A percentile compares a stretch with the other conserved stretches of the same genome.
These are phyloP conservation scores for Actinomortierella ambigua DNA, from an alignment of 371 early-diverging fungal species.

Conservation along the genomic window DNA sequence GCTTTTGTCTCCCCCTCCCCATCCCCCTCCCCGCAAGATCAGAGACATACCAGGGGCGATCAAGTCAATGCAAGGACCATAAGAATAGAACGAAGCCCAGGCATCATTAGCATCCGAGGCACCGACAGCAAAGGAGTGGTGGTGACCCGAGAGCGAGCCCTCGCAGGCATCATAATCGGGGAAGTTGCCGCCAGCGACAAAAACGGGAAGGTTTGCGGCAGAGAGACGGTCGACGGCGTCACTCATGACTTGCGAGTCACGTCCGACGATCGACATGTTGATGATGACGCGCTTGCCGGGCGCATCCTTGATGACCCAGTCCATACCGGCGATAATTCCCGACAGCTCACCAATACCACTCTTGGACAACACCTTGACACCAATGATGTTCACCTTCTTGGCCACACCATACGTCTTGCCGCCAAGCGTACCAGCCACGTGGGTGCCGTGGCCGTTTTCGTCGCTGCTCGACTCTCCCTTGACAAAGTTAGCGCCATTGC, in stretches of 20 bases:
- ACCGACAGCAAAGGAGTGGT: conserved; percentile 71
- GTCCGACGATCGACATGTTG: conserved; percentile 65
- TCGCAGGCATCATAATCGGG: conserved; percentile 63
- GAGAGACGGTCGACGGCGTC: conserved; percentile 55
- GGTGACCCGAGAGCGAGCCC: conserved; percentile 67
- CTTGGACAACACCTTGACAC: conserved; percentile 82
- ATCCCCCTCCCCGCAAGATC: neutral
- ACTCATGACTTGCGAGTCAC: conserved; percentile 21
- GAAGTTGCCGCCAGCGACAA: conserved; percentile 69
- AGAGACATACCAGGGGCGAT: conserved; percentile 55
- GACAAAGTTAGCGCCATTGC: conserved; percentile 67
- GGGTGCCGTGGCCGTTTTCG: conserved; percentile 67
- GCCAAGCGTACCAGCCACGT: conserved; percentile 82
- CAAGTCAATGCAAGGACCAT: conserved; percentile 66
- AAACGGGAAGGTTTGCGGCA: conserved; percentile 57
- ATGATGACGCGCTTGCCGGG: conserved; percentile 50
- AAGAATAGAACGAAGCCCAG: conserved; percentile 55
- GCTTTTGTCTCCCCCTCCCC: neutral
- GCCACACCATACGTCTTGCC: conserved; percentile 85
- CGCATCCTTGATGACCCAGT: conserved; percentile 60
- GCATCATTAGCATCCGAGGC: conserved; percentile 57
- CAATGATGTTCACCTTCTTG: conserved; percentile 81
- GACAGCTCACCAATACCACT: conserved; percentile 70
- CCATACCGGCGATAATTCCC: conserved; percentile 73
- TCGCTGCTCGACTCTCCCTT: conserved; percentile 30